phyloP scores from a whole-genome alignment of 2,329 filamentous ascomycete species.

The Eutypa lata region DNA sequence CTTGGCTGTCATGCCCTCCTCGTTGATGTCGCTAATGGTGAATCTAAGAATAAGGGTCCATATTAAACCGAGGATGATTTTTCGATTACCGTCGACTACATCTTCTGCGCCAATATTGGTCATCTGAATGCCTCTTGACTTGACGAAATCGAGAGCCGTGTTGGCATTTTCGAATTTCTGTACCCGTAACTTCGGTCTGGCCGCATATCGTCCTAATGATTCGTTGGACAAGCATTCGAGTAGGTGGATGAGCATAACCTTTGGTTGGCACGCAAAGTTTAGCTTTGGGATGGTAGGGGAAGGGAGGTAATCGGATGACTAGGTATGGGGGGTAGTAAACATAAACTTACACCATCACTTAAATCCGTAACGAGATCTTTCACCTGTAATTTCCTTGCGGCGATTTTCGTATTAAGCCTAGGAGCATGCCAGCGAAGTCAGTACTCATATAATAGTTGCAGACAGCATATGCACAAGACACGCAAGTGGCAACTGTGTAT shows the following conservation, averaged over 20 bases:
- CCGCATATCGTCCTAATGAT: conserved; percentile 93
- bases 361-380: conserved; percentile 86
- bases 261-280: conserved; percentile 16
- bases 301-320: background rate
- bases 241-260: conserved; percentile 94
- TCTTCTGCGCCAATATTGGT: conserved; percentile 98
- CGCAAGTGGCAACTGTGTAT: no score
- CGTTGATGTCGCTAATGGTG: conserved; percentile 98
- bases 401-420: conserved; percentile 95
- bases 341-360: conserved; percentile 78
- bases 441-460: no score
- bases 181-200: conserved; percentile 91
- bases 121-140: conserved; percentile 87
- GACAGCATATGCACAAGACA: no score
- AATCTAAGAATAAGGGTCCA: conserved; percentile 98
- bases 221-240: conserved; percentile 94
- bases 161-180: conserved; percentile 99
- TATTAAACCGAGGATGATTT: conserved; percentile 95
- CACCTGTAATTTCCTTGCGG: conserved; percentile 72
- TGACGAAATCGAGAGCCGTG: conserved; percentile 90
- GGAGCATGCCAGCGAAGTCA: conserved; percentile 17
- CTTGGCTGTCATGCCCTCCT: conserved; percentile 96
- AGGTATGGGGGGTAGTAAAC: background rate
- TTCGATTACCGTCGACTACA: conserved; percentile 95
- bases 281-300: conserved; percentile 1